Evolutionary conservation across 805 yeast species (phyloP).

Genomic region (Geotrichum ghanense): DNA sequence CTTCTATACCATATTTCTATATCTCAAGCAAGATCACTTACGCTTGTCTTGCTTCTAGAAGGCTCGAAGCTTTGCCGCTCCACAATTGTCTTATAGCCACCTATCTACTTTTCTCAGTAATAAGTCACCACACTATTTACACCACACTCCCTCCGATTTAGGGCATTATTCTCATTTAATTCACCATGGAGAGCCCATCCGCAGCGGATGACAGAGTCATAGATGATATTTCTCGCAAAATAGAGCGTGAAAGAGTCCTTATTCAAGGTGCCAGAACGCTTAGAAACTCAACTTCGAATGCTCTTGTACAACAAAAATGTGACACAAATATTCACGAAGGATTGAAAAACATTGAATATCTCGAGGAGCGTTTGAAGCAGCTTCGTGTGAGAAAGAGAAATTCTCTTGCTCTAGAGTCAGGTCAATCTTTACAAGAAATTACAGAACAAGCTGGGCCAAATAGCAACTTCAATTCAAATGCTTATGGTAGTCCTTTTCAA

Average conservation of each 20-base stretch:
- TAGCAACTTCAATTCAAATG: conserved; percentile 2
- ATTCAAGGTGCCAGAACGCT: conserved; percentile 78
- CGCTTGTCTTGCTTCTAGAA: too few relatives aligned
- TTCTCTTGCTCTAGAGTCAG: conserved; percentile 4
- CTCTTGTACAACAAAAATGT: conserved; percentile 80
- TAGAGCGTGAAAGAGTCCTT: conserved; percentile 78
- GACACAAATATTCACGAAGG: conserved; percentile 86
- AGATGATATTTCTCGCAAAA: conserved; percentile 69
- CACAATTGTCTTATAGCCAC: too few relatives aligned
- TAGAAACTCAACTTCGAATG: conserved; percentile 67
- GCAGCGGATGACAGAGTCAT: conserved; percentile 29
- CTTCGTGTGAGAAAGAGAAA: conserved; percentile 28
- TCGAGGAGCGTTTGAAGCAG: conserved; percentile 64
- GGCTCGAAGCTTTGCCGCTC: too few relatives aligned
- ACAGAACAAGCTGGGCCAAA: background rate
- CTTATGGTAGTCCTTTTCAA: conserved; percentile 10
- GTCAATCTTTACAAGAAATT: conserved; percentile 4
- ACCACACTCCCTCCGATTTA: too few relatives aligned
- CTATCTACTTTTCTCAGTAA: too few relatives aligned
- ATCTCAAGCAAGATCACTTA: too few relatives aligned
- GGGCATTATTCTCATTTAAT: too few relatives aligned
- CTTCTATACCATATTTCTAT: too few relatives aligned
- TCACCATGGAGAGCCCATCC: conserved; percentile 5
- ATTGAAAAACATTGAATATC: conserved; percentile 78
- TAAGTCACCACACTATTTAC: too few relatives aligned